Base-by-base conservation (phyloP, 768 basidiomycete genomes). In the Gloeophyllum trabeum region DNA sequence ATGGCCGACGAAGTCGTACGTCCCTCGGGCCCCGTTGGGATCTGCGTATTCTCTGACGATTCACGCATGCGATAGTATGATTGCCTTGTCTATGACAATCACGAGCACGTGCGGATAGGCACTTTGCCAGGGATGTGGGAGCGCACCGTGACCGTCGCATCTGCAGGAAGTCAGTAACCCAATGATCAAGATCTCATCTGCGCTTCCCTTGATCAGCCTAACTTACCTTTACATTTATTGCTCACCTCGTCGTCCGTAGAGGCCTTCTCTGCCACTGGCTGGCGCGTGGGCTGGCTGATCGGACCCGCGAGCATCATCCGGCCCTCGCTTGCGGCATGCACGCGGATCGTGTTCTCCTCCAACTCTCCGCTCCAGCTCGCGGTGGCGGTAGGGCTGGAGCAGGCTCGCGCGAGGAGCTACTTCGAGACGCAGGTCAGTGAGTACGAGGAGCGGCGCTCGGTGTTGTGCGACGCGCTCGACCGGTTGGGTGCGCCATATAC, bases 71-170 rank as follows among this genome's bases (percentile, higher is more conserved):
- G 7, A 19, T 40, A 94, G 86, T 99, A 99, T 60, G 96, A 99
- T 54, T 85, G 83, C 51, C 78, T 99, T 28, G 77, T 92, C 13
- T 96, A 82, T 50, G 88, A 92, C 51, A 76, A 71, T 25, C 81
- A 82, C 53, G 81, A 94, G 53, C 96, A 99, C 59, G 68, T 92
- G 42, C 81, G 94, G 42, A 84, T 98, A 51, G 93, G 93, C 3
- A 88, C 69, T 25, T 70, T 99, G n/a, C 93, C 92, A 4, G 89
- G 91, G 18, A 96, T 98, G 88, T 98, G 93, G 93, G 88, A 97
- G 50, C 79, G 96, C 35, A 99, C 96, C 0, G 80, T 99, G 34
- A 97, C 94, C 5, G 88, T 97, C 42, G 80, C 85, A 30, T 93
- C 90, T 16, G 93, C 88, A 21, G 92, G 92, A 51, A 94, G 90